Evolutionary conservation across 345 rosid species (phyloP).

Genomic region (Orychophragmus violaceus): DNA sequence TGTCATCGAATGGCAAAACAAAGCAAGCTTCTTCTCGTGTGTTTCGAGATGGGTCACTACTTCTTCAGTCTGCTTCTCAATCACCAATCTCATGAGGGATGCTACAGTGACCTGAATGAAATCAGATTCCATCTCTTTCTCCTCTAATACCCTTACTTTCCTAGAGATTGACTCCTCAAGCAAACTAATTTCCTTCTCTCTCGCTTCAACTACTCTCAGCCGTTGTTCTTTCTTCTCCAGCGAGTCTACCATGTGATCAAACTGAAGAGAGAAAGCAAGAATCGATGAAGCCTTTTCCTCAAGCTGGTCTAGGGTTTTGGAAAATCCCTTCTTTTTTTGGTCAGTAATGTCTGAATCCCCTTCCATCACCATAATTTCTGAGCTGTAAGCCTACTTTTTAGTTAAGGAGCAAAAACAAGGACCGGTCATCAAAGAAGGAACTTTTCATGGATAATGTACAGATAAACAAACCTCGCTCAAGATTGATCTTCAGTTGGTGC

Average conservation of each 20-base stretch:
- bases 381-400: not conserved
- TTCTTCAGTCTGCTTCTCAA: conserved; percentile 7
- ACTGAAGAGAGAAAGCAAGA: not conserved
- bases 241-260: not conserved
- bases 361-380: not conserved
- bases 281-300: not conserved
- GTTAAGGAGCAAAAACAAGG: not conserved
- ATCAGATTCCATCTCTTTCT: not conserved
- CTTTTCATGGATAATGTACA: not conserved
- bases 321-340: not conserved
- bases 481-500: not conserved
- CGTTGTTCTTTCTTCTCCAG: conserved; percentile 3
- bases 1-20: not conserved
- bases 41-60: not conserved
- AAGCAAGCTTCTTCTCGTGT: not conserved
- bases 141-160: not conserved
- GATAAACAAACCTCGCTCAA: not conserved
- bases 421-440: not conserved
- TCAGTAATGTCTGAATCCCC: not conserved
- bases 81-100: not conserved
- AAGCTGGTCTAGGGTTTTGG: not conserved
- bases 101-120: not conserved
- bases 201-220: not conserved
- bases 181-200: not conserved
- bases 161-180: not conserved